phyloP scores from a whole-genome alignment of 169 alveolate species.

The Blepharisma undulans region DNA sequence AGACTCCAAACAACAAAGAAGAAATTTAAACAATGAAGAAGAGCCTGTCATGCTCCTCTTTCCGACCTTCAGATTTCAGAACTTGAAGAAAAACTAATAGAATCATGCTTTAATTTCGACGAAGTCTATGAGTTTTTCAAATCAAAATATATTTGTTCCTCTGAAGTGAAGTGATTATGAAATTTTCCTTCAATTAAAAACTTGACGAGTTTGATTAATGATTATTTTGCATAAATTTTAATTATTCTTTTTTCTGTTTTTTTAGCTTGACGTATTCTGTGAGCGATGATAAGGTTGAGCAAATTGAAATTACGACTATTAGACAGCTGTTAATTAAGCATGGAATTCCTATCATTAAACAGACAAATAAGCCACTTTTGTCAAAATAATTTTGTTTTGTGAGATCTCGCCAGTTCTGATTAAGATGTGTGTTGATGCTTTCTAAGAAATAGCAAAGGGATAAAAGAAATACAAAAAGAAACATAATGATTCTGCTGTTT shows the following conservation, averaged over 20 bases:
- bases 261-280: neutral
- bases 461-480: neutral
- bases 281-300: neutral
- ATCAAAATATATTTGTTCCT: neutral
- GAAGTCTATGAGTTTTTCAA: neutral
- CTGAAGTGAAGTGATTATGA: neutral
- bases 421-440: neutral
- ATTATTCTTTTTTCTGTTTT: neutral
- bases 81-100: neutral
- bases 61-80: neutral
- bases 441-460: neutral
- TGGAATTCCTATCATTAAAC: constrained; percentile 27
- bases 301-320: neutral
- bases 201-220: neutral
- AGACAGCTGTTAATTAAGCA: neutral
- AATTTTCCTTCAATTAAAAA: neutral
- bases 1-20: neutral
- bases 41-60: neutral
- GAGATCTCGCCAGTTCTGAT: neutral
- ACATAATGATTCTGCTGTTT: neutral
- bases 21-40: neutral
- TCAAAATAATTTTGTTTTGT: constrained; percentile 27
- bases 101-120: neutral
- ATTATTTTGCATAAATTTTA: neutral
- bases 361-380: neutral